These are phyloP conservation scores for Penicillium angulare DNA, from an alignment of 495 filamentous ascomycete species.

Conservation along the genomic window DNA sequence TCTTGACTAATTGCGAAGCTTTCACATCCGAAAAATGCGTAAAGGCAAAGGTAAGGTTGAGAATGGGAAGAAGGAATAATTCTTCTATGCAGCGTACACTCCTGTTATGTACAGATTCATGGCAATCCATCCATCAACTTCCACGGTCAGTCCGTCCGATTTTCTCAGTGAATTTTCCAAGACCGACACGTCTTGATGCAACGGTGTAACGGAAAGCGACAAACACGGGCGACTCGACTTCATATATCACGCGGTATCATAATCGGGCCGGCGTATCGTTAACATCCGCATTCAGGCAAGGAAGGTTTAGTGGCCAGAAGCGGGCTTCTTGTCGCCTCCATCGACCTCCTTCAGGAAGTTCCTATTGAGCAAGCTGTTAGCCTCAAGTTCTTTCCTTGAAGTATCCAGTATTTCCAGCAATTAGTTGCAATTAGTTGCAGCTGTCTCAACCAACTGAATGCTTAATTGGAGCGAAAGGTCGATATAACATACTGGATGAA, in stretches of 20 bases:
- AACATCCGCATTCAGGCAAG: slow-evolving; percentile 13
- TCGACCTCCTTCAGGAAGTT: slow-evolving; percentile 77
- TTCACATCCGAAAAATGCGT: not conserved
- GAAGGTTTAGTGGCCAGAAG: slow-evolving; percentile 52
- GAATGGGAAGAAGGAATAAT: slow-evolving; percentile 18
- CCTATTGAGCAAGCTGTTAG: slow-evolving; percentile 43
- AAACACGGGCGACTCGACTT: slow-evolving; percentile 14
- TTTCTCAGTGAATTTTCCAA: slow-evolving; percentile 9
- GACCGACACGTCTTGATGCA: slow-evolving; percentile 7
- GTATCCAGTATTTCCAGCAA: not conserved
- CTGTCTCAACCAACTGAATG: not conserved
- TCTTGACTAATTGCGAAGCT: not conserved
- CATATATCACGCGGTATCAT: slow-evolving; percentile 15
- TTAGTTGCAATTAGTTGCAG: too few relatives aligned
- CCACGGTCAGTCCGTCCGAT: slow-evolving; percentile 11
- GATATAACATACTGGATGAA: slow-evolving; percentile 83
- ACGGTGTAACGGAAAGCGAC: slow-evolving; percentile 13
- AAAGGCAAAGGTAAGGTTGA: not conserved
- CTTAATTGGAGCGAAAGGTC: not conserved
- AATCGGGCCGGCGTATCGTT: slow-evolving; percentile 16
- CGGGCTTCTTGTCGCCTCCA: slow-evolving; percentile 62
- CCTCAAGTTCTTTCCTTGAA: not conserved
- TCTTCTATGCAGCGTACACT: slow-evolving; percentile 43
- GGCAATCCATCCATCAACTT: slow-evolving; percentile 17
- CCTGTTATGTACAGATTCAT: slow-evolving; percentile 46